These are phyloP conservation scores for Blastocystis sp. DNA, from an alignment of 352 stramenopile species.

Conservation along the genomic window DNA sequence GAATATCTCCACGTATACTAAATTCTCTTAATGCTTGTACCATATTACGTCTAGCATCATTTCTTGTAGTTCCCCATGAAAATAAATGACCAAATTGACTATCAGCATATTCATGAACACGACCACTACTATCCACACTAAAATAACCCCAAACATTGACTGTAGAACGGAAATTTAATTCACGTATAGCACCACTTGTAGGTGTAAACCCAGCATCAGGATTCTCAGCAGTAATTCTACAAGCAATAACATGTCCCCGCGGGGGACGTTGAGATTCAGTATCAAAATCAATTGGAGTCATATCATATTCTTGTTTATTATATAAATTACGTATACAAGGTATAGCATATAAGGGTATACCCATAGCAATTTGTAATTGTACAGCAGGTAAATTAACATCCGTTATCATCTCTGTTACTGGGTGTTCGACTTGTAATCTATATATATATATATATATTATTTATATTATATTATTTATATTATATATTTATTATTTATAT, in stretches of 20 bases:
- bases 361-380: conserved; percentile 95
- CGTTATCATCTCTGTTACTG: conserved; percentile 96
- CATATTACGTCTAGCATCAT: conserved; percentile 89
- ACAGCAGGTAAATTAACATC: conserved; percentile 81
- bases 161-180: conserved; percentile 95
- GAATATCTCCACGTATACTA: conserved; percentile 95
- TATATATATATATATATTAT: too few relatives aligned
- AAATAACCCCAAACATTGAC: conserved; percentile 99
- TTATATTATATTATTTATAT: not conserved
- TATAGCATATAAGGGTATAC: conserved; percentile 91
- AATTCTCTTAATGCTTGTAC: conserved; percentile 92
- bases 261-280: conserved; percentile 55
- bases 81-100: conserved; percentile 99
- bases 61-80: conserved; percentile 73
- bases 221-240: conserved; percentile 97
- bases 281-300: conserved; percentile 81
- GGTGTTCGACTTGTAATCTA: conserved; percentile 68
- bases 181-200: conserved; percentile 80
- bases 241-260: conserved; percentile 85
- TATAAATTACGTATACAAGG: conserved; percentile 90
- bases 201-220: conserved; percentile 95
- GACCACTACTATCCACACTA: conserved; percentile 85
- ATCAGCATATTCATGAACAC: conserved; percentile 98
- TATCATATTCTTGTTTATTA: conserved; percentile 70
- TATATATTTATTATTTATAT: not conserved